These are phyloP conservation scores for Aspergillus phoenicis DNA, from an alignment of 2,329 filamentous ascomycete genomes.

Conservation along the genomic window DNA sequence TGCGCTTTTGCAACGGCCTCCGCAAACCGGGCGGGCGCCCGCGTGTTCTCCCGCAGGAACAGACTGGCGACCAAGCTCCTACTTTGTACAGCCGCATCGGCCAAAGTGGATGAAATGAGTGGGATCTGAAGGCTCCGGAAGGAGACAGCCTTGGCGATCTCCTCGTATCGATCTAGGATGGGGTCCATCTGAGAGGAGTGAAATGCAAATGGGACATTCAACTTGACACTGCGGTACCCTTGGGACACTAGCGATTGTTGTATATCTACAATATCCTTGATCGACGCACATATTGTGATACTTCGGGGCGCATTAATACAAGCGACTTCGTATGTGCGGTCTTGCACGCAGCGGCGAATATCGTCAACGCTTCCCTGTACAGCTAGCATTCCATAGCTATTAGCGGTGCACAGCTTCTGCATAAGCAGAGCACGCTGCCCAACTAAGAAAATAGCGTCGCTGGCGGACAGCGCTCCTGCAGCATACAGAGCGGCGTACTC, in stretches of 20 bases:
- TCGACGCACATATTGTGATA: too few relatives aligned
- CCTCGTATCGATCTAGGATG: too few relatives aligned
- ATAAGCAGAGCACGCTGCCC: constrained; percentile 69
- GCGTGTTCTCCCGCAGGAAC: too few relatives aligned
- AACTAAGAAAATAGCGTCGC: constrained; percentile 64
- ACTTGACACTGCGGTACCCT: constrained; percentile 63
- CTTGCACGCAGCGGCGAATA: too few relatives aligned
- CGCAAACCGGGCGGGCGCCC: constrained; percentile 47
- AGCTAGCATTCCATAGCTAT: constrained; percentile 44
- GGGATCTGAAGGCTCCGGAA: too few relatives aligned
- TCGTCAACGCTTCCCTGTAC: constrained; percentile 63
- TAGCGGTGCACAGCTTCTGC: constrained; percentile 41
- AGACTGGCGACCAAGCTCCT: too few relatives aligned
- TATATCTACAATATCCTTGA: constrained; percentile 59
- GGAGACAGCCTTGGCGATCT: too few relatives aligned
- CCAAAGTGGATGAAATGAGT: too few relatives aligned
- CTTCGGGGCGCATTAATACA: too few relatives aligned
- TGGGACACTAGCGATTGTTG: constrained; percentile 39
- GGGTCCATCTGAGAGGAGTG: constrained; percentile 11
- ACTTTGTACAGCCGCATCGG: constrained; percentile 45
- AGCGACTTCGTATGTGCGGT: too few relatives aligned
- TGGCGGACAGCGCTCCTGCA: constrained; percentile 37
- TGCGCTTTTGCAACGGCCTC: constrained; percentile 61
- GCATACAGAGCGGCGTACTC: constrained; percentile 41
- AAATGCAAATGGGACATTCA: constrained; percentile 62